phyloP scores from a whole-genome alignment of 2,329 filamentous ascomycete genomes.

The Colletotrichum noveboracense region DNA sequence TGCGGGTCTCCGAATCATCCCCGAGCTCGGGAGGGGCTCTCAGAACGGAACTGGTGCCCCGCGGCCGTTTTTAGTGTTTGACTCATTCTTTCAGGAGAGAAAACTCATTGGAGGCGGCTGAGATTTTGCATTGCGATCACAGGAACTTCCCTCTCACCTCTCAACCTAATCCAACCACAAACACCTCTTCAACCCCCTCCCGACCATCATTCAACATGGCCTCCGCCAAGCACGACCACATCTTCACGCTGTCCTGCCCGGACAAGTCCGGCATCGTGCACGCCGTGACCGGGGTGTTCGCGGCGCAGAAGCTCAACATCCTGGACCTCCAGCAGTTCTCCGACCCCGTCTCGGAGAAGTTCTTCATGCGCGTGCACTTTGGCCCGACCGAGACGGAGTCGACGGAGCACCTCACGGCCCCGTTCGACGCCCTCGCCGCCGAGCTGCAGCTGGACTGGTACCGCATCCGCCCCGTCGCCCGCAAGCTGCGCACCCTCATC shows the following conservation, averaged over 20 bases:
- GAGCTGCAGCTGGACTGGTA: conserved; percentile 71
- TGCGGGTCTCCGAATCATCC: conserved; percentile 22
- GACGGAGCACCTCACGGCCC: conserved; percentile 55
- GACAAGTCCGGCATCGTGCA: conserved; percentile 87
- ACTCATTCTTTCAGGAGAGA: conserved; percentile 8
- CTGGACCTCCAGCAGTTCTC: conserved; percentile 86
- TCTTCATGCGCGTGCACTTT: conserved; percentile 91
- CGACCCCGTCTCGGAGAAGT: conserved; percentile 74
- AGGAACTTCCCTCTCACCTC: not conserved
- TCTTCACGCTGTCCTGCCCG: conserved; percentile 83
- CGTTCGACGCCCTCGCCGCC: conserved; percentile 65
- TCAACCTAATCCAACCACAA: not conserved
- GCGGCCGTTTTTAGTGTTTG: conserved; percentile 19
- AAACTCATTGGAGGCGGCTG: not conserved
- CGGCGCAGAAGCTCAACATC: conserved; percentile 77
- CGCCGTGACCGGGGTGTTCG: conserved; percentile 80
- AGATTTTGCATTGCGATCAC: not conserved
- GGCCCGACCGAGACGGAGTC: conserved; percentile 59
- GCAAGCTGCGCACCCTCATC: conserved; percentile 79
- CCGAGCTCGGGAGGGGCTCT: conserved; percentile 11
- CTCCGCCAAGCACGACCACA: conserved; percentile 46
- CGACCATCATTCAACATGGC: conserved; percentile 18
- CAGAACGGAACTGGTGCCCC: conserved; percentile 4
- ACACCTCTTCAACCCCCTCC: not conserved
- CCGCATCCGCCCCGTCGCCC: conserved; percentile 69